Conservation (phyloP, 257 asterid genomes). For the Solanum tarijense region DNA sequence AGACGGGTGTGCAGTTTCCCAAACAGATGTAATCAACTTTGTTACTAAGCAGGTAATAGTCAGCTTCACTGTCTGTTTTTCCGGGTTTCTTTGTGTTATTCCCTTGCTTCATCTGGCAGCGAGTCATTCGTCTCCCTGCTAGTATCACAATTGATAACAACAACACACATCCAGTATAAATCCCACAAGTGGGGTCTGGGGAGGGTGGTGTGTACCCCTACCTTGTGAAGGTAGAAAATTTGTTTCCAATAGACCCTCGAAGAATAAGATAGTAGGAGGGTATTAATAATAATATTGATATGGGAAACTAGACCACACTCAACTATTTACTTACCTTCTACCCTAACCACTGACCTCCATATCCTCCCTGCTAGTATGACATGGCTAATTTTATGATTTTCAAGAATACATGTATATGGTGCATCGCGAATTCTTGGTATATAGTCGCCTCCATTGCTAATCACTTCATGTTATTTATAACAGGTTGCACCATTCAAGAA, state of each 20-base stretch:
- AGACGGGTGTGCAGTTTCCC: constrained; percentile 36
- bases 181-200: neutral
- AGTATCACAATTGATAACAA: neutral
- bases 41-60: constrained; percentile 54
- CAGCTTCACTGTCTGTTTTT: neutral
- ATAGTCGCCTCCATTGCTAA: neutral
- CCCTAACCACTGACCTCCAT: neutral
- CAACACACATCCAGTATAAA: neutral
- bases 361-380: neutral
- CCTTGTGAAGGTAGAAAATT: neutral
- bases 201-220: neutral
- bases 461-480: neutral
- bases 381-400: neutral
- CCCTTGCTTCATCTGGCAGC: neutral
- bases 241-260: neutral
- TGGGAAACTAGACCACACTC: neutral
- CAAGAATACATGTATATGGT: neutral
- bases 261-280: neutral
- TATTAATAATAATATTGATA: neutral
- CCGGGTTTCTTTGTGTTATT: neutral
- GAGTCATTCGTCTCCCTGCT: neutral
- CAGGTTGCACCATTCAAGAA: constrained; percentile 89
- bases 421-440: neutral
- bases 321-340: neutral
- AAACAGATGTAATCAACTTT: constrained; percentile 38